These are phyloP conservation scores for Nemania sp. DNA, from an alignment of 2,329 filamentous ascomycete genomes.

Conservation along the genomic window DNA sequence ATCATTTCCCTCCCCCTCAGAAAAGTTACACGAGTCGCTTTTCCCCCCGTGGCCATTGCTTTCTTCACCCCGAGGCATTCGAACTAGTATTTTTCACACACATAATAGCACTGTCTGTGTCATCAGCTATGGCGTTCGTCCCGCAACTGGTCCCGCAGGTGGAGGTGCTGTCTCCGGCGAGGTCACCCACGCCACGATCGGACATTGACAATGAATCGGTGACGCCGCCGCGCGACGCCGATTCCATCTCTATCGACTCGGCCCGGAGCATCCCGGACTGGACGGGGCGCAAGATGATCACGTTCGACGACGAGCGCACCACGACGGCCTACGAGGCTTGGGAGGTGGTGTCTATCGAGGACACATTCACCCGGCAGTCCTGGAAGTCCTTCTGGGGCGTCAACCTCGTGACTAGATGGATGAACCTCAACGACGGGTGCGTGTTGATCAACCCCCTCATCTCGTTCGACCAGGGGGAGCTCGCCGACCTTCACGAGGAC, in stretches of 20 bases:
- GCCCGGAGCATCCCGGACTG: conserved; percentile 7
- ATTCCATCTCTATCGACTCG: conserved; percentile 20
- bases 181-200: not conserved
- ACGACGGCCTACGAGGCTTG: conserved; percentile 24
- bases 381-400: conserved; percentile 30
- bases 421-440: conserved; percentile 19
- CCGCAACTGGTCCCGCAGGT: not conserved
- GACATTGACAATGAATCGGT: not conserved
- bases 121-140: conserved; percentile 4
- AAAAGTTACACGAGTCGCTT: not conserved
- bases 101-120: not conserved
- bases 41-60: not conserved
- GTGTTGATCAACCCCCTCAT: conserved; percentile 20
- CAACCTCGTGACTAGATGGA: conserved; percentile 22
- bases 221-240: conserved; percentile 4
- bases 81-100: not conserved
- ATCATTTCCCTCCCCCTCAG: not conserved
- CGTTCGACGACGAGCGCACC: conserved; percentile 12
- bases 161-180: not conserved
- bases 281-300: conserved; percentile 3
- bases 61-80: not conserved
- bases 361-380: not conserved
- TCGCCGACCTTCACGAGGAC: conserved; percentile 30
- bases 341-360: conserved; percentile 12
- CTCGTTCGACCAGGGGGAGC: conserved; percentile 30